Conservation (phyloP, 2,329 filamentous ascomycete species). For the Alternaria triticimaculans region DNA sequence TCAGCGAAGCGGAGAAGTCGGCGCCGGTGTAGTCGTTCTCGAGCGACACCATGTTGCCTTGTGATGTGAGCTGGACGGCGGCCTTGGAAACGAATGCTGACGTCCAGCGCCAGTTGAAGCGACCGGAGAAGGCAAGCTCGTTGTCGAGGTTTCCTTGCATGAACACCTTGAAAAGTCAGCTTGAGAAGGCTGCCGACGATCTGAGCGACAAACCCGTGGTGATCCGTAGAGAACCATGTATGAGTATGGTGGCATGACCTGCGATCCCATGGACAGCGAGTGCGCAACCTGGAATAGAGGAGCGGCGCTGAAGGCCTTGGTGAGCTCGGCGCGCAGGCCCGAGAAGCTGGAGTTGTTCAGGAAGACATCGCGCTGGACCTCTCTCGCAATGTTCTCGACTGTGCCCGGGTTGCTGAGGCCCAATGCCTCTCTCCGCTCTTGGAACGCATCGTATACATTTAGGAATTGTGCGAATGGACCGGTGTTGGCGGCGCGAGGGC, state of each 20-base stretch:
- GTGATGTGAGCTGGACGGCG: constrained; percentile 82
- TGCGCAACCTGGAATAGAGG: constrained; percentile 98
- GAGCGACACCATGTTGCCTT: constrained; percentile 89
- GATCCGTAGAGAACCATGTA: constrained; percentile 95
- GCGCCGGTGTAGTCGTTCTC: constrained; percentile 94
- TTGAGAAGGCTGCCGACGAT: constrained; percentile 2
- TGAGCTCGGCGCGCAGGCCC: constrained; percentile 92
- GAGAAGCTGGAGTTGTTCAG: constrained; percentile 97
- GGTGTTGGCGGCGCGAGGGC: constrained; percentile 60
- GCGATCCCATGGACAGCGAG: constrained; percentile 89
- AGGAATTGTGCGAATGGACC: constrained; percentile 75
- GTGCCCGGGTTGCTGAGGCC: constrained; percentile 92
- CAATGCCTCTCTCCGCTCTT: constrained; percentile 83
- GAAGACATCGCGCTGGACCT: constrained; percentile 96
- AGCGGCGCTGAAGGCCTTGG: constrained; percentile 91
- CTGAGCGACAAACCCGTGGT: constrained; percentile 71
- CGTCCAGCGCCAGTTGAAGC: constrained; percentile 93
- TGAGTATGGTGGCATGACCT: constrained; percentile 90
- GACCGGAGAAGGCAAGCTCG: constrained; percentile 82
- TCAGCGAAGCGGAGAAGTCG: constrained; percentile 92
- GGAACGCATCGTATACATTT: constrained; percentile 82
- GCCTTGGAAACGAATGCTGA: constrained; percentile 83
- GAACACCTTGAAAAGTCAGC: constrained; percentile 71
- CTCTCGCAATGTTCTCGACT: constrained; percentile 85
- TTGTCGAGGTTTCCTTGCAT: constrained; percentile 96